phyloP scores from a whole-genome alignment of 2,329 filamentous ascomycete genomes.

The Clarireedia hainanense region DNA sequence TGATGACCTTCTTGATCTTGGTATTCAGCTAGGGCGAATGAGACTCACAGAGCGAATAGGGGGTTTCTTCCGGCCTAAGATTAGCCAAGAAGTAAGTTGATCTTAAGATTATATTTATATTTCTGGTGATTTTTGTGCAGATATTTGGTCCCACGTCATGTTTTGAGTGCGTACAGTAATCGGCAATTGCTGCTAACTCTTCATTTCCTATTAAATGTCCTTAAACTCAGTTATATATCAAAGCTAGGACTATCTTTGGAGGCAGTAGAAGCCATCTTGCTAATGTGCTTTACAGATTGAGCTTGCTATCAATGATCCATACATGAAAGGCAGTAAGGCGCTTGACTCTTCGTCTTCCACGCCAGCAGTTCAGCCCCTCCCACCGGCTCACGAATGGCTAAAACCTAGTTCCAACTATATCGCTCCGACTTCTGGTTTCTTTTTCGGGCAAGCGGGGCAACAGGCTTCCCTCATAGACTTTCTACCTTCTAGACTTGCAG shows the following conservation, averaged over 20 bases:
- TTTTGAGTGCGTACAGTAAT: too few relatives aligned
- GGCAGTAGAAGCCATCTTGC: background rate
- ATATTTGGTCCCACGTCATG: too few relatives aligned
- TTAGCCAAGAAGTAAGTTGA: conserved; percentile 57
- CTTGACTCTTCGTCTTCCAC: background rate
- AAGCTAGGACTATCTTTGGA: too few relatives aligned
- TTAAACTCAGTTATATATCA: too few relatives aligned
- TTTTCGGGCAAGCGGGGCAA: conserved; percentile 48
- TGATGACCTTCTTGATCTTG: conserved; percentile 63
- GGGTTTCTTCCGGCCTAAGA: conserved; percentile 60
- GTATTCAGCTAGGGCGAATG: conserved; percentile 63
- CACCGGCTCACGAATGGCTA: conserved; percentile 43
- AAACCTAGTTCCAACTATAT: conserved; percentile 59
- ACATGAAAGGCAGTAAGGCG: background rate
- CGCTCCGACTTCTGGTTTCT: conserved; percentile 52
- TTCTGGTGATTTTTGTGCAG: background rate
- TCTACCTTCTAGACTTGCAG: conserved; percentile 48
- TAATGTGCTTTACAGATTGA: background rate
- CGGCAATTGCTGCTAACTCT: too few relatives aligned
- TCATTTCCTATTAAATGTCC: too few relatives aligned
- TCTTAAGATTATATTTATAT: background rate
- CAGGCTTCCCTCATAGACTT: conserved; percentile 48
- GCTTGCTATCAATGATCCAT: conserved; percentile 2
- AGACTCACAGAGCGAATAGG: conserved; percentile 68
- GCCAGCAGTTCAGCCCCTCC: conserved; percentile 5